Percentiles rank a stretch among this genome's conserved stretches.
Conservation (phyloP, 768 basidiomycete genomes). For the Hebeloma cylindrosporum region DNA sequence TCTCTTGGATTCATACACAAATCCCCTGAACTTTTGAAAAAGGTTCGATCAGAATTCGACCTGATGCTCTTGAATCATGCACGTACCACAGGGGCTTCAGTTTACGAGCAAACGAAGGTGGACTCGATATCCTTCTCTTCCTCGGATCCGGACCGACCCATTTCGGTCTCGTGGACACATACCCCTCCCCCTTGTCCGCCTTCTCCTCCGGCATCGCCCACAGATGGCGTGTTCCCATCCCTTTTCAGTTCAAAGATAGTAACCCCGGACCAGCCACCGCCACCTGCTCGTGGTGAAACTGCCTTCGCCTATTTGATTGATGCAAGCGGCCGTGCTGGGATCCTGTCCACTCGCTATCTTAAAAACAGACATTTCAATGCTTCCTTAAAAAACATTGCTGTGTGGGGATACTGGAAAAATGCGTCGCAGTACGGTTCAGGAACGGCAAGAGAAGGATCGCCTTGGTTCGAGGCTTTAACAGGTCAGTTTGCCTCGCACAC, state of each 20-base stretch:
- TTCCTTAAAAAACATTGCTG: constrained; percentile 69
- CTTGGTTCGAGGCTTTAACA: constrained; percentile 71
- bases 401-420: constrained; percentile 76
- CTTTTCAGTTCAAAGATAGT: constrained; percentile 10
- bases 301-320: constrained; percentile 70
- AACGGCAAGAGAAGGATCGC: constrained; percentile 53
- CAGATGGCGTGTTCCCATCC: constrained; percentile 21
- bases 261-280: constrained; percentile 10
- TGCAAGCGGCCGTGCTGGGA: constrained; percentile 70
- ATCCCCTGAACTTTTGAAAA: not conserved
- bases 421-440: constrained; percentile 51
- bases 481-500: constrained; percentile 36
- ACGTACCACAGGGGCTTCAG: constrained; percentile 47
- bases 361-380: constrained; percentile 70
- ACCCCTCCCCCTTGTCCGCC: constrained; percentile 39
- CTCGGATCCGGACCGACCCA: constrained; percentile 40
- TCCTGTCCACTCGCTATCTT: constrained; percentile 68
- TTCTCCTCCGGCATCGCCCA: constrained; percentile 43
- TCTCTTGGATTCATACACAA: not conserved
- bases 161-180: constrained; percentile 56
- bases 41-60: constrained; percentile 65
- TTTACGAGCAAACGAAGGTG: constrained; percentile 57
- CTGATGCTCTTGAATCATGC: constrained; percentile 57
- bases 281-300: constrained; percentile 45
- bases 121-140: constrained; percentile 45